Evolutionary conservation across 208 protist genomes (phyloP).

Genomic region (Histomonas meleagridis): DNA sequence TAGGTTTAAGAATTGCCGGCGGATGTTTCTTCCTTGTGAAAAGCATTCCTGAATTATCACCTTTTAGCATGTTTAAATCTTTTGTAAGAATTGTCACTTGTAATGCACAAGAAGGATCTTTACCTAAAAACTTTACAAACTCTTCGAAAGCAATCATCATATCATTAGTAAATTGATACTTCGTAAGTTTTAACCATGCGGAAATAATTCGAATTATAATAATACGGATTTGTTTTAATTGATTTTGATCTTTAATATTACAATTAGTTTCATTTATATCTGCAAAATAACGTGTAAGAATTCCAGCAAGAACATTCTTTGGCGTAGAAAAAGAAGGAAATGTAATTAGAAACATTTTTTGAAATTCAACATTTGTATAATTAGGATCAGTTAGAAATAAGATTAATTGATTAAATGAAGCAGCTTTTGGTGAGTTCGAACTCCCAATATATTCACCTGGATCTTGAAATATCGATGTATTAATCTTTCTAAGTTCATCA

Average conservation of each 20-base stretch:
- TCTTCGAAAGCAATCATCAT: neutral
- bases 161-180: neutral
- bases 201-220: neutral
- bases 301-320: neutral
- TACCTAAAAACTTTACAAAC: neutral
- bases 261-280: neutral
- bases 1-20: neutral
- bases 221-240: neutral
- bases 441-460: too few relatives aligned
- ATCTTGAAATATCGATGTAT: too few relatives aligned
- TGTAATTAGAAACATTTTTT: neutral
- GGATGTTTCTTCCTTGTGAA: too few relatives aligned
- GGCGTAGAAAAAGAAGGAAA: neutral
- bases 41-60: neutral
- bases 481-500: too few relatives aligned
- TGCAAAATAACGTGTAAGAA: neutral
- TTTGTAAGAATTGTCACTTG: neutral
- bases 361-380: neutral
- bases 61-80: neutral
- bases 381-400: neutral
- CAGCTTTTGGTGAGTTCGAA: neutral
- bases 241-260: neutral
- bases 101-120: neutral
- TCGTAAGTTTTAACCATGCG: neutral
- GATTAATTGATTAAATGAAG: neutral